Percentiles rank a stretch among this genome's conserved stretches.
Conservation (phyloP, 768 basidiomycete genomes). For the Suillus plorans region DNA sequence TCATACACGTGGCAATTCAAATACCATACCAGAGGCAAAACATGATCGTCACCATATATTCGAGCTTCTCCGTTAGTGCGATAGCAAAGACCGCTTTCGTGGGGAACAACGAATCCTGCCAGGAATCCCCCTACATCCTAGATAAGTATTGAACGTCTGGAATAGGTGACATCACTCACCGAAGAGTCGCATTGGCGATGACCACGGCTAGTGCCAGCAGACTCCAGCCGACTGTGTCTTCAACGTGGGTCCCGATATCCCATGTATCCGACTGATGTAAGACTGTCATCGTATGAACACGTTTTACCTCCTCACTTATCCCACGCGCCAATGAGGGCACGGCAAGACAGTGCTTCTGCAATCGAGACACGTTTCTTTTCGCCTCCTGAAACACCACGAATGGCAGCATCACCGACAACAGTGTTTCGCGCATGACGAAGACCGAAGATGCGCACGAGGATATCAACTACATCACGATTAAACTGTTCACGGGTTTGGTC, state of each 20-base stretch:
- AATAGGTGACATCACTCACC: slow-evolving; percentile 40
- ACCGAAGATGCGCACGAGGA: slow-evolving; percentile 71
- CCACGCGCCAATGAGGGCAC: slow-evolving; percentile 80
- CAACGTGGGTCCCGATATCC: no score
- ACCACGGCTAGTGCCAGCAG: slow-evolving; percentile 90
- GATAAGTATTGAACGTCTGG: neutral
- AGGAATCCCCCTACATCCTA: slow-evolving; percentile 68
- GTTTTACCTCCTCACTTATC: slow-evolving; percentile 45
- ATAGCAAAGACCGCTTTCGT: slow-evolving; percentile 86
- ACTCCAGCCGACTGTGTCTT: slow-evolving; percentile 66
- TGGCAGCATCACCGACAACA: slow-evolving; percentile 75
- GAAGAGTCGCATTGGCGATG: slow-evolving; percentile 89
- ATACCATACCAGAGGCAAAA: slow-evolving; percentile 72
- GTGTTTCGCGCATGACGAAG: slow-evolving; percentile 72
- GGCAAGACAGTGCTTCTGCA: slow-evolving; percentile 81
- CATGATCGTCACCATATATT: slow-evolving; percentile 90
- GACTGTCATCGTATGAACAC: no score
- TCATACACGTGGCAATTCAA: neutral
- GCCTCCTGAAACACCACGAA: slow-evolving; percentile 74
- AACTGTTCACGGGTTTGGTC: neutral
- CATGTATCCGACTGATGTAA: no score
- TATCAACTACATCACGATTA: slow-evolving; percentile 29
- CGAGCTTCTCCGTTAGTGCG: slow-evolving; percentile 85
- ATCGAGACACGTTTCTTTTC: slow-evolving; percentile 85
- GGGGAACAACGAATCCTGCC: slow-evolving; percentile 78